phyloP scores from a whole-genome alignment of 345 rosid species.

The Hypericum perforatum region DNA sequence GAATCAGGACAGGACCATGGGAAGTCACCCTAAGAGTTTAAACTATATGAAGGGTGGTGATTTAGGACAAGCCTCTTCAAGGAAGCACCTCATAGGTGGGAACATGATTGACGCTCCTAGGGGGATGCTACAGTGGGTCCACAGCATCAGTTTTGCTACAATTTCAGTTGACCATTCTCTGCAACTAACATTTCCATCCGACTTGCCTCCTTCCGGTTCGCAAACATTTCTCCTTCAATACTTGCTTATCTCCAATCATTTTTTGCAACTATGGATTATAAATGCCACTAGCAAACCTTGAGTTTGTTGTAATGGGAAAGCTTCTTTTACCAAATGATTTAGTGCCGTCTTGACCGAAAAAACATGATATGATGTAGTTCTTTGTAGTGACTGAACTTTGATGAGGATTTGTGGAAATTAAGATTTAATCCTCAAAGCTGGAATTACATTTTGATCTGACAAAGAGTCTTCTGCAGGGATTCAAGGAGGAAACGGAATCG shows the following conservation, averaged over 20 bases:
- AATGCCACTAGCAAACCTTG: too few relatives aligned
- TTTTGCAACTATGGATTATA: too few relatives aligned
- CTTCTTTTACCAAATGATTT: too few relatives aligned
- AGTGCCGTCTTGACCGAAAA: too few relatives aligned
- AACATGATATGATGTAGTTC: too few relatives aligned
- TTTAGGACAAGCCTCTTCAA: constrained; percentile 59
- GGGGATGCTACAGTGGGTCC: constrained; percentile 95
- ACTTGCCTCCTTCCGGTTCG: constrained; percentile 66
- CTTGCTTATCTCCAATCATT: too few relatives aligned
- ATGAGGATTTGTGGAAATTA: too few relatives aligned
- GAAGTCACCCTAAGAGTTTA: constrained; percentile 71
- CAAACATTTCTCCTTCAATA: constrained; percentile 6
- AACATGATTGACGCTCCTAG: constrained; percentile 55
- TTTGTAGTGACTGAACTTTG: too few relatives aligned
- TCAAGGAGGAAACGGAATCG: constrained; percentile 39
- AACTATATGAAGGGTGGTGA: constrained; percentile 79
- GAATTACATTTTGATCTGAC: neutral
- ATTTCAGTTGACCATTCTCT: constrained; percentile 79
- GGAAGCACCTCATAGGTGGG: constrained; percentile 76
- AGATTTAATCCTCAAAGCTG: neutral
- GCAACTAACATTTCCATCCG: constrained; percentile 68
- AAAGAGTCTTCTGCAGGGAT: constrained; percentile 31
- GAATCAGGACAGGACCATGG: constrained; percentile 77
- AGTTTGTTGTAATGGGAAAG: too few relatives aligned
- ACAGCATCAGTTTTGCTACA: constrained; percentile 85